A percentile compares a stretch with the other conserved stretches of the same genome.
phyloP scores from a whole-genome alignment of 83 land plant genomes.

The Picea abies region DNA sequence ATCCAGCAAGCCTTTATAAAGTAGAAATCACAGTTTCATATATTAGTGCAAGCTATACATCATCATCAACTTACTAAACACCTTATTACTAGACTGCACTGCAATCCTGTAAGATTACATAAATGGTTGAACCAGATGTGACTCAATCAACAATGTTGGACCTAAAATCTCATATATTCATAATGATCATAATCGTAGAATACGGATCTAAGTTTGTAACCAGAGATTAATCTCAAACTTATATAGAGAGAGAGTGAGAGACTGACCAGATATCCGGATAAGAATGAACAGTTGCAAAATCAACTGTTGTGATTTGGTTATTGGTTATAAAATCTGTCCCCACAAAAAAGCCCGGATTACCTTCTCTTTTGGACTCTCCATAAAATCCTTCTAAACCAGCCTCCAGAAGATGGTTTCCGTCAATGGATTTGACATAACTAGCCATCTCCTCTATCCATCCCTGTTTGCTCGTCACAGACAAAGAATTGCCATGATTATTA shows the following conservation, averaged over 20 bases:
- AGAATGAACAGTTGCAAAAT: constrained; percentile 56
- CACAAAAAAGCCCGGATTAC: constrained; percentile 44
- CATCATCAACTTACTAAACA: too few species aligned
- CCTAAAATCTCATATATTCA: too few species aligned
- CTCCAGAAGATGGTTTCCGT: constrained; percentile 47
- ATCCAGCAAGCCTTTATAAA: constrained; percentile 21
- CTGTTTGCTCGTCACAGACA: constrained; percentile 15
- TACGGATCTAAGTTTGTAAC: too few species aligned
- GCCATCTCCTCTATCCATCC: constrained; percentile 65
- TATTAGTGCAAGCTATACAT: too few species aligned
- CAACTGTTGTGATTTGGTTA: constrained; percentile 33
- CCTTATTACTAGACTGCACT: too few species aligned
- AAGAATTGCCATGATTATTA: too few species aligned
- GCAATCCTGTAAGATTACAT: too few species aligned
- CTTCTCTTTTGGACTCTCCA: constrained; percentile 38
- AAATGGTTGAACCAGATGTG: too few species aligned
- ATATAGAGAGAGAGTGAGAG: too few species aligned
- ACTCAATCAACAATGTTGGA: too few species aligned
- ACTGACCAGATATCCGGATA: constrained; percentile 52
- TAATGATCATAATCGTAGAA: too few species aligned
- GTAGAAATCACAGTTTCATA: too few species aligned
- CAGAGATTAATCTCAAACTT: background rate
- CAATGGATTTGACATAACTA: constrained; percentile 49
- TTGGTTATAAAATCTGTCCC: constrained; percentile 57
- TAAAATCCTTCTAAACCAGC: constrained; percentile 77